A percentile compares a stretch with the other conserved stretches of the same genome.
phyloP scores from a whole-genome alignment of 2,329 filamentous ascomycete genomes.

The Sporothrix brasiliensis region DNA sequence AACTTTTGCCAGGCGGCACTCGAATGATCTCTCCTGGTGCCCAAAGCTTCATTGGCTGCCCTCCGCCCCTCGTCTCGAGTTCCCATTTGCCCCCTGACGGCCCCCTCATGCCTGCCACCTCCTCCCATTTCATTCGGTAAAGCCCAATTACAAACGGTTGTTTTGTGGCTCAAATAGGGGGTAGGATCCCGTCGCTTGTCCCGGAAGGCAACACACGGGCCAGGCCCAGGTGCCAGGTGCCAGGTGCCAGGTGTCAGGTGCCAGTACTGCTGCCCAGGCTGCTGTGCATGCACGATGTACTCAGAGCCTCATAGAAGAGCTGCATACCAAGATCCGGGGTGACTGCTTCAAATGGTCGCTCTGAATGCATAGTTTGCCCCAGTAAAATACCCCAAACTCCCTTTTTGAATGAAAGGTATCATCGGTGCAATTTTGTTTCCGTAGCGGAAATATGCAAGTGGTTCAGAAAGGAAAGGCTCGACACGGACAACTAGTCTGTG shows the following conservation, averaged over 20 bases:
- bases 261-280: not conserved
- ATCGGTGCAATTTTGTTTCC: not conserved
- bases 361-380: too few species aligned
- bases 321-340: not conserved
- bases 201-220: slow-evolving; percentile 8
- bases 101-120: not conserved
- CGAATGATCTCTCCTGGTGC: not conserved
- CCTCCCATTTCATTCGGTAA: not conserved
- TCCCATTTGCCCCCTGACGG: not conserved
- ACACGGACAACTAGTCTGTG: not conserved
- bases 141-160: too few species aligned
- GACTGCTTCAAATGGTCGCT: too few species aligned
- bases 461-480: slow-evolving; percentile 23
- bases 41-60: not conserved
- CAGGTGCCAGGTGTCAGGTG: not conserved
- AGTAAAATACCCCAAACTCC: too few species aligned
- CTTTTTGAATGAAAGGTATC: not conserved
- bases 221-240: not conserved
- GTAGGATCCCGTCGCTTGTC: slow-evolving; percentile 13
- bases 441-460: slow-evolving; percentile 9
- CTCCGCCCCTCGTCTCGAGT: not conserved
- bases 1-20: not conserved
- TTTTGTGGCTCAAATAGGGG: not conserved
- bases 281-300: not conserved
- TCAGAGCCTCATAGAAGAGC: not conserved